Conservation (phyloP, 345 rosid species). For the Alliaria petiolata region DNA sequence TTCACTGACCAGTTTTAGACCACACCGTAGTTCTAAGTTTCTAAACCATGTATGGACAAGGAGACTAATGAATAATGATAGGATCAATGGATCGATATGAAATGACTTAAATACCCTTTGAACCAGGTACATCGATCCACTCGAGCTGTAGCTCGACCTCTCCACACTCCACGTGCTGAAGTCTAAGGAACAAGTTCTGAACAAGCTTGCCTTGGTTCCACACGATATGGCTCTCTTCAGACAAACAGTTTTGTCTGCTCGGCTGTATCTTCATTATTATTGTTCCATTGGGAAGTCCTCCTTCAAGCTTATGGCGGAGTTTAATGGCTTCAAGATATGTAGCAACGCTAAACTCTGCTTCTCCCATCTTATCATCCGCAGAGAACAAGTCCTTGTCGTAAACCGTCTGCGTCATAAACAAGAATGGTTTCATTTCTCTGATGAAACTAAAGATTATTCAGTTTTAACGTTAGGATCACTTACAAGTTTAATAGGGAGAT, state of each 20-base stretch:
- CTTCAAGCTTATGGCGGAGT: slow-evolving; percentile 34
- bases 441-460: neutral
- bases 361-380: slow-evolving; percentile 85
- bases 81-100: no score
- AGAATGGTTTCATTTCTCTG: neutral
- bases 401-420: slow-evolving; percentile 40
- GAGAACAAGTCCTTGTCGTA: slow-evolving; percentile 63
- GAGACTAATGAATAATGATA: neutral
- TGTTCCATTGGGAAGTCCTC: slow-evolving; percentile 47
- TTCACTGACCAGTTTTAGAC: neutral
- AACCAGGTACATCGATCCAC: slow-evolving; percentile 58
- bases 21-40: neutral
- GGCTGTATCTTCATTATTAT: slow-evolving; percentile 49
- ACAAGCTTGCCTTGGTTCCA: slow-evolving; percentile 51
- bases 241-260: slow-evolving; percentile 47
- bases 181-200: slow-evolving; percentile 57
- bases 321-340: slow-evolving; percentile 45
- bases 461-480: slow-evolving; percentile 22
- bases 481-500: slow-evolving; percentile 60
- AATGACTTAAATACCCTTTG: slow-evolving; percentile 39
- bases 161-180: slow-evolving; percentile 56
- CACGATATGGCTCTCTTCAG: slow-evolving; percentile 52
- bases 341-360: slow-evolving; percentile 60
- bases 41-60: slow-evolving; percentile 20
- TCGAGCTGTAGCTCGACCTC: slow-evolving; percentile 56